Percentiles rank a stretch among this genome's conserved stretches.
phyloP scores from a whole-genome alignment of 345 rosid genomes.

The Sisymbrium altissimum region DNA sequence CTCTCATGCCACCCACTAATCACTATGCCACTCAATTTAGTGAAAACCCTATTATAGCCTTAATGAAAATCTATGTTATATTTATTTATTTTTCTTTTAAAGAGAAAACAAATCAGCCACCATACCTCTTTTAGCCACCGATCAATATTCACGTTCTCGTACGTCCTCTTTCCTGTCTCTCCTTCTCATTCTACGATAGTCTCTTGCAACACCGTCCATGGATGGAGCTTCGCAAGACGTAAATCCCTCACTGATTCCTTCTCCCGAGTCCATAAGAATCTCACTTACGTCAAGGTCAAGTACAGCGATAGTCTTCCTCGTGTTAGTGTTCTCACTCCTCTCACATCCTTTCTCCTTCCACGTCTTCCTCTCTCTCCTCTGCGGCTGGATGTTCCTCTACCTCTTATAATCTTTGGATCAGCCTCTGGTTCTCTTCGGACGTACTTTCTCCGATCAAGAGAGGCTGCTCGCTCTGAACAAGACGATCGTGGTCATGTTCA shows the following conservation, averaged over 20 bases:
- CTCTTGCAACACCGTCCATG: constrained; percentile 50
- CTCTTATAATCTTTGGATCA: constrained; percentile 32
- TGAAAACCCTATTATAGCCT: too few species aligned
- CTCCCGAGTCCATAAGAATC: constrained; percentile 64
- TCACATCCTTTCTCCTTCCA: constrained; percentile 32
- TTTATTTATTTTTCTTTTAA: too few species aligned
- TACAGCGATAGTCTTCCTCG: constrained; percentile 26
- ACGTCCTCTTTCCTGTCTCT: constrained; percentile 31
- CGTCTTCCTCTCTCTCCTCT: constrained; percentile 20
- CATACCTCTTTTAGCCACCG: too few species aligned
- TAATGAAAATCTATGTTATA: too few species aligned
- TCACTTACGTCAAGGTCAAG: constrained; percentile 55
- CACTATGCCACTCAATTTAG: too few species aligned
- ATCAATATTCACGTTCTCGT: constrained; percentile 39
- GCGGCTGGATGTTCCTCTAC: constrained; percentile 31
- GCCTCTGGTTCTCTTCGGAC: constrained; percentile 21
- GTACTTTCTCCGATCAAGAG: constrained; percentile 29
- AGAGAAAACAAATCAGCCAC: too few species aligned
- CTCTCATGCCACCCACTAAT: too few species aligned
- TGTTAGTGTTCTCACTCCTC: constrained; percentile 31
- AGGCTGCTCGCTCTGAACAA: constrained; percentile 16
- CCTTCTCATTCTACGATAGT: constrained; percentile 35
- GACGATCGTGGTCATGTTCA: constrained; percentile 27
- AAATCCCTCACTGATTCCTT: constrained; percentile 65
- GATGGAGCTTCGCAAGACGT: constrained; percentile 69